Conservation (phyloP, 495 filamentous ascomycete species). For the Talaromyces adpressus region DNA sequence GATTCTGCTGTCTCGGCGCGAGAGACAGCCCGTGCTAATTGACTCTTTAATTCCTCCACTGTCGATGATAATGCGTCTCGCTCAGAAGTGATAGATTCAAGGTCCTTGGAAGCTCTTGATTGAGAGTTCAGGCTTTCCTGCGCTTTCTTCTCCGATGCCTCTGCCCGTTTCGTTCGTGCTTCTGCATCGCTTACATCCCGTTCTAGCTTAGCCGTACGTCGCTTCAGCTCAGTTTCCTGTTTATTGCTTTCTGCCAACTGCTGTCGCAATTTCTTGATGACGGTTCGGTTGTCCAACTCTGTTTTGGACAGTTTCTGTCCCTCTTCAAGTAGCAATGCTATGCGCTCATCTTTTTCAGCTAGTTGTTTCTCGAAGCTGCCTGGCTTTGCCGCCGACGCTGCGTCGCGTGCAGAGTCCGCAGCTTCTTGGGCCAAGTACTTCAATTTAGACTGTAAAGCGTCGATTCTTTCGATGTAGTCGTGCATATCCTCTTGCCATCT, state of each 20-base stretch:
- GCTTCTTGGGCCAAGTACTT: constrained; percentile 77
- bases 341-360: constrained; percentile 83
- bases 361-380: constrained; percentile 69
- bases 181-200: constrained; percentile 50
- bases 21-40: constrained; percentile 61
- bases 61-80: constrained; percentile 55
- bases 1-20: constrained; percentile 62
- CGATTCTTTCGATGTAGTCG: constrained; percentile 80
- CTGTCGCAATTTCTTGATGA: constrained; percentile 80
- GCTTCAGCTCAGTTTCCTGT: constrained; percentile 34
- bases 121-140: constrained; percentile 58
- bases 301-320: constrained; percentile 81
- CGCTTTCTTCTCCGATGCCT: constrained; percentile 59
- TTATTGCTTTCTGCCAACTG: constrained; percentile 51
- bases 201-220: constrained; percentile 60
- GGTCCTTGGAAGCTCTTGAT: constrained; percentile 61
- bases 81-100: constrained; percentile 60
- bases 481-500: constrained; percentile 75
- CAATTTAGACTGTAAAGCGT: constrained; percentile 85
- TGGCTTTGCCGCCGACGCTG: constrained; percentile 50
- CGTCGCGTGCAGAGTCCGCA: constrained; percentile 60
- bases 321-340: constrained; percentile 83
- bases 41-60: constrained; percentile 62
- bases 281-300: constrained; percentile 74
- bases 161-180: constrained; percentile 54